A percentile compares a stretch with the other conserved stretches of the same genome.
phyloP scores from a whole-genome alignment of 768 basidiomycete species.

The Tricholomella constricta region DNA sequence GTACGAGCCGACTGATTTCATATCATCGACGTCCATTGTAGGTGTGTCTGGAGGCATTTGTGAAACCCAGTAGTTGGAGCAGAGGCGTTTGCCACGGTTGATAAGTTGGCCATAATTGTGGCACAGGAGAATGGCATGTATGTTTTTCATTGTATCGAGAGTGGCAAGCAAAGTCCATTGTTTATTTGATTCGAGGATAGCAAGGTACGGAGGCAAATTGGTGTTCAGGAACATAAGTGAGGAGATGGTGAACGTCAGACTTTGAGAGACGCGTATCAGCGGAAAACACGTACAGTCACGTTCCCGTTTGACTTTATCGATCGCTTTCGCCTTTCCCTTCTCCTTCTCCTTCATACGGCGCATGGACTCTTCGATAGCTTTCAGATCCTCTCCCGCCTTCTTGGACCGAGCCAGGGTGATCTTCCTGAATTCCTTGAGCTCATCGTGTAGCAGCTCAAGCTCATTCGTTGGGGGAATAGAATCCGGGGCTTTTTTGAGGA shows the following conservation, averaged over 20 bases:
- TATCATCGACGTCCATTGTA: conserved; percentile 51
- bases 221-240: conserved; percentile 10
- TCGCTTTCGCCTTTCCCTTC: conserved; percentile 69
- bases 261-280: conserved; percentile 14
- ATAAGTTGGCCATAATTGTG: background rate
- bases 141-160: background rate
- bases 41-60: conserved; percentile 43
- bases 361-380: conserved; percentile 75
- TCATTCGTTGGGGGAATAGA: conserved; percentile 73
- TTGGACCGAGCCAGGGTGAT: conserved; percentile 61
- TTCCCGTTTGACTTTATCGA: conserved; percentile 74
- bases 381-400: conserved; percentile 78
- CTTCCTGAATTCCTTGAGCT: conserved; percentile 57
- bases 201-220: conserved; percentile 4
- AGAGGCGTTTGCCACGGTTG: background rate
- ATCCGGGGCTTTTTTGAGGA: conserved; percentile 67
- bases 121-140: background rate
- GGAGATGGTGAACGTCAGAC: conserved; percentile 24
- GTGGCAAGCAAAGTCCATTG: background rate
- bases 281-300: conserved; percentile 66
- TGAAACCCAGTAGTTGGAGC: background rate
- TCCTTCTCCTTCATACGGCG: conserved; percentile 75
- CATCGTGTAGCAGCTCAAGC: conserved; percentile 62
- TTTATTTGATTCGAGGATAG: conserved; percentile 1
- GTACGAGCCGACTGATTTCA: conserved; percentile 36